Percentiles rank a stretch among this genome's conserved stretches.
phyloP scores from a whole-genome alignment of 805 yeast species.

The Candida coquimbonensis region DNA sequence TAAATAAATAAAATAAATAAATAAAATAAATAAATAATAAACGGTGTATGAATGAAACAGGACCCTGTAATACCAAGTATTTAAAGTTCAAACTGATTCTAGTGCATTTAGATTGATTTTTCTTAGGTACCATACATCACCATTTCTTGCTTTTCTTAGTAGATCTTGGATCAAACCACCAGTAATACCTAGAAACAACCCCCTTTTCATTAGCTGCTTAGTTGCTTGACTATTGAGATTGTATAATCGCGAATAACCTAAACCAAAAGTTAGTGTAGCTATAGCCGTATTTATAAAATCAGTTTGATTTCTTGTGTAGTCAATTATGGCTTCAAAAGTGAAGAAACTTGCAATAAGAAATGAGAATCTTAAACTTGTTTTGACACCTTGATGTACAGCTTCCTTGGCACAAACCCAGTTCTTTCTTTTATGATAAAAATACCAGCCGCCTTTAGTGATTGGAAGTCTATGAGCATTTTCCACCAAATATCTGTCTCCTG shows the following conservation, averaged over 20 bases:
- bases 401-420: slow-evolving; percentile 61
- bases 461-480: slow-evolving; percentile 83
- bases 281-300: slow-evolving; percentile 60
- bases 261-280: slow-evolving; percentile 48
- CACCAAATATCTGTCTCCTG: slow-evolving; percentile 59
- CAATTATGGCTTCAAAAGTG: slow-evolving; percentile 56
- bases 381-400: slow-evolving; percentile 45
- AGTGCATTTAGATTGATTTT: not conserved
- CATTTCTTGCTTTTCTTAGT: slow-evolving; percentile 50
- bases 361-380: slow-evolving; percentile 35
- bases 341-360: slow-evolving; percentile 43
- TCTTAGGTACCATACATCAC: slow-evolving; percentile 52
- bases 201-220: slow-evolving; percentile 38
- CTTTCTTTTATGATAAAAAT: slow-evolving; percentile 77
- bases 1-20: not conserved
- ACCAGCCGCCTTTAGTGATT: slow-evolving; percentile 75
- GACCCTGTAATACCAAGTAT: too few relatives aligned
- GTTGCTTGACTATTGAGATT: slow-evolving; percentile 36
- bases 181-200: slow-evolving; percentile 49
- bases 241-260: slow-evolving; percentile 39
- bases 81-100: not conserved
- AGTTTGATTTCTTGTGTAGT: slow-evolving; percentile 40
- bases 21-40: too few relatives aligned
- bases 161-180: slow-evolving; percentile 66
- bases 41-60: too few relatives aligned